Evolutionary conservation across 306 rosid genomes (phyloP).

Genomic region (Lagenaria siceraria): DNA sequence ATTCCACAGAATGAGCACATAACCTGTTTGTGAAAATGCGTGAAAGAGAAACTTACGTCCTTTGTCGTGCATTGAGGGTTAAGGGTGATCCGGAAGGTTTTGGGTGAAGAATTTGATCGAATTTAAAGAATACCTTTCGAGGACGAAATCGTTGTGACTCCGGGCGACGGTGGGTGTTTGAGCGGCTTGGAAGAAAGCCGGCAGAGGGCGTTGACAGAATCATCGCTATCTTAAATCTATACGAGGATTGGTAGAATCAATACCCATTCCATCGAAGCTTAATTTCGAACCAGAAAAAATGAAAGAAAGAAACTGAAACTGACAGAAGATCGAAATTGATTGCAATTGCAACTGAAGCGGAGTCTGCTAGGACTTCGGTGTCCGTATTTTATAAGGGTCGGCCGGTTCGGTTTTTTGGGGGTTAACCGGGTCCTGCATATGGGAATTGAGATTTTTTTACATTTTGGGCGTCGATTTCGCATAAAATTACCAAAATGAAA

Average conservation of each 20-base stretch:
- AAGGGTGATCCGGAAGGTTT: conserved; percentile 8
- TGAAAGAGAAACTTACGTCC: conserved; percentile 22
- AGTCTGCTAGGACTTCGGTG: not conserved
- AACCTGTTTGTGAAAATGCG: conserved; percentile 7
- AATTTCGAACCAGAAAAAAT: not conserved
- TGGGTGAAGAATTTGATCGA: conserved; percentile 1
- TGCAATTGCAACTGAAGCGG: not conserved
- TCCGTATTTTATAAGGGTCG: not conserved
- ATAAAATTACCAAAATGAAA: no score
- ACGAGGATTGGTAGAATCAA: not conserved
- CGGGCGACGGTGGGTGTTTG: not conserved
- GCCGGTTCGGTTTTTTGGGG: no score
- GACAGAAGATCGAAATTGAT: not conserved
- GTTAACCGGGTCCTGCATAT: no score
- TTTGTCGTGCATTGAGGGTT: not conserved
- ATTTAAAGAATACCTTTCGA: not conserved
- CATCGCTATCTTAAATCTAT: conserved; percentile 11
- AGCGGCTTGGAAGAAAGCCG: conserved; percentile 8
- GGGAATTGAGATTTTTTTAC: no score
- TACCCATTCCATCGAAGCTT: not conserved
- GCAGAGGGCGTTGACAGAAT: conserved; percentile 3
- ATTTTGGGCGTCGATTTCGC: no score
- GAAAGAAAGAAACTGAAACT: not conserved
- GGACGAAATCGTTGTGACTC: not conserved
- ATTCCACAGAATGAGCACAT: not conserved